A percentile compares a stretch with the other conserved stretches of the same genome.
Conservation (phyloP, 345 rosid species). For the Boechera retrofracta region DNA sequence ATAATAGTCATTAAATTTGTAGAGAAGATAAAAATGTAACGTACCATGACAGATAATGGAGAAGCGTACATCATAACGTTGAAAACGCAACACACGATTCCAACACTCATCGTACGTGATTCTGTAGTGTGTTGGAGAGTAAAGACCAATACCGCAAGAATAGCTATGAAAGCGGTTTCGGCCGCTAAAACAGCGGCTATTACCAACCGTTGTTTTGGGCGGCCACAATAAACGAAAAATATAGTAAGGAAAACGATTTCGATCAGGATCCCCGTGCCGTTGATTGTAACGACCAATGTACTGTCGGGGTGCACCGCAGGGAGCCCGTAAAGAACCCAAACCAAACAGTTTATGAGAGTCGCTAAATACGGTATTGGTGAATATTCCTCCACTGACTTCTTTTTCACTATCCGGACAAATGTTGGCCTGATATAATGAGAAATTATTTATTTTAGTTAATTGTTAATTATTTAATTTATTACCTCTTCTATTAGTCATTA, state of each 20-base stretch:
- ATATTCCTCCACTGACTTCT: constrained; percentile 75
- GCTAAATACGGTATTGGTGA: constrained; percentile 80
- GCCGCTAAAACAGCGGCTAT: constrained; percentile 38
- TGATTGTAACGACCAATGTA: constrained; percentile 72
- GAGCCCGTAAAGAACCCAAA: constrained; percentile 84
- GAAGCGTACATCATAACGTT: constrained; percentile 87
- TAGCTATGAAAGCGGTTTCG: constrained; percentile 52
- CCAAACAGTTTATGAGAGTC: constrained; percentile 76
- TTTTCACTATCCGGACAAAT: constrained; percentile 68
- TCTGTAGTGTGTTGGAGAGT: constrained; percentile 53
- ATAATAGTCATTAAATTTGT: neutral
- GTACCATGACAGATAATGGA: constrained; percentile 80
- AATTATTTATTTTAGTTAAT: neutral
- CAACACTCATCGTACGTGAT: constrained; percentile 59
- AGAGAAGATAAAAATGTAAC: neutral
- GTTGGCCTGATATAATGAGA: constrained; percentile 66
- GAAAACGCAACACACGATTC: constrained; percentile 64
- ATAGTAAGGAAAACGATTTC: constrained; percentile 59
- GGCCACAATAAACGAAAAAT: constrained; percentile 51
- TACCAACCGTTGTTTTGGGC: constrained; percentile 49
- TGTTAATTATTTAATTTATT: no score
- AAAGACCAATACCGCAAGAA: constrained; percentile 48
- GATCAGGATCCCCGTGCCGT: constrained; percentile 65
- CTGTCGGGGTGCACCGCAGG: constrained; percentile 78
- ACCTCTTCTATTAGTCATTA: neutral